phyloP scores from a whole-genome alignment of 2,329 filamentous ascomycete genomes.

The Trichoderma oligosporum region DNA sequence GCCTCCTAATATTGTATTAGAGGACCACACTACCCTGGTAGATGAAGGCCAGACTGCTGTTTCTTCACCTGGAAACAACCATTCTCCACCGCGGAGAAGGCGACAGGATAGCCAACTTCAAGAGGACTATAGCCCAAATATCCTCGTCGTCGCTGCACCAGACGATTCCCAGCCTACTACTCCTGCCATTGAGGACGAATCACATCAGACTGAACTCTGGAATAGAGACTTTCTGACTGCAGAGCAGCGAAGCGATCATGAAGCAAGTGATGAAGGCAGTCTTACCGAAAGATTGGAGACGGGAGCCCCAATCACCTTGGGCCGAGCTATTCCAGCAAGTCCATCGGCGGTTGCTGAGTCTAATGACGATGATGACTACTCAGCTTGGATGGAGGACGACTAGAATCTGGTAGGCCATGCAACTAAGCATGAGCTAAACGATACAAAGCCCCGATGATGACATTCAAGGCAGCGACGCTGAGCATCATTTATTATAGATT shows the following conservation, averaged over 20 bases:
- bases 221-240: background rate
- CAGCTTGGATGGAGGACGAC: slow-evolving; percentile 30
- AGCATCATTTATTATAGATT: background rate
- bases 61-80: slow-evolving; percentile 34
- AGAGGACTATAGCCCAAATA: slow-evolving; percentile 43
- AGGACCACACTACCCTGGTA: slow-evolving; percentile 23
- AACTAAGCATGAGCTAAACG: slow-evolving; percentile 18
- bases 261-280: background rate
- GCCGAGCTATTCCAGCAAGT: slow-evolving; percentile 19
- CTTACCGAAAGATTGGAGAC: background rate
- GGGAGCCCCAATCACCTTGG: background rate
- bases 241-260: background rate
- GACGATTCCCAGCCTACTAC: slow-evolving; percentile 58
- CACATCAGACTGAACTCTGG: slow-evolving; percentile 19
- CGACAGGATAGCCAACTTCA: slow-evolving; percentile 35
- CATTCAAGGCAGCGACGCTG: background rate
- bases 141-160: slow-evolving; percentile 64
- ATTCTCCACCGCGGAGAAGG: slow-evolving; percentile 46
- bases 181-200: slow-evolving; percentile 40
- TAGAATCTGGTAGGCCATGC: slow-evolving; percentile 5
- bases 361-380: slow-evolving; percentile 28
- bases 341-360: slow-evolving; percentile 8
- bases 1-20: slow-evolving; percentile 41
- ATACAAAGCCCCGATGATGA: background rate
- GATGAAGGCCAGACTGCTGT: slow-evolving; percentile 31